Conservation (phyloP, 345 rosid genomes). For the Eutrema yunnanense region DNA sequence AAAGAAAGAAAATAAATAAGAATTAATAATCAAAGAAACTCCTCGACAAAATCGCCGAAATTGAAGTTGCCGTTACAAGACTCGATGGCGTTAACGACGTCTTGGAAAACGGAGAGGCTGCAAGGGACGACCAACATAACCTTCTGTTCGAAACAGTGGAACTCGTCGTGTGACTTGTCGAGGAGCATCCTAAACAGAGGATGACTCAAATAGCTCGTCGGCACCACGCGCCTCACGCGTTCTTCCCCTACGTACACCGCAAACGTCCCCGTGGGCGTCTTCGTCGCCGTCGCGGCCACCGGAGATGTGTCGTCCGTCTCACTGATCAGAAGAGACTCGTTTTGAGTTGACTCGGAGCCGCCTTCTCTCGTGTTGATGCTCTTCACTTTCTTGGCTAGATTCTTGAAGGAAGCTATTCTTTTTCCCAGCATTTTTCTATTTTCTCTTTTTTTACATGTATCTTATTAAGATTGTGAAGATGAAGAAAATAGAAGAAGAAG, state of each 20-base stretch:
- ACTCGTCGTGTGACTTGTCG: constrained; percentile 70
- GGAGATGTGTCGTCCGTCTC: constrained; percentile 25
- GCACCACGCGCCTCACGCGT: constrained; percentile 59
- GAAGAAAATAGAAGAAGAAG: constrained; percentile 10
- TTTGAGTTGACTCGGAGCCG: constrained; percentile 28
- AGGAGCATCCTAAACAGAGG: constrained; percentile 80
- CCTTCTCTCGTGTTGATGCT: constrained; percentile 27
- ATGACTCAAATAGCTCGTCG: constrained; percentile 65
- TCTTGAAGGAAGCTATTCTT: constrained; percentile 70
- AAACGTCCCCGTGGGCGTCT: constrained; percentile 65
- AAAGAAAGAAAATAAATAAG: neutral
- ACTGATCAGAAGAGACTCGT: constrained; percentile 42
- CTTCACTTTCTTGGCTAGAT: constrained; percentile 70
- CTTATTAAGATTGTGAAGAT: neutral
- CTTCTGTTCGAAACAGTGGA: constrained; percentile 48
- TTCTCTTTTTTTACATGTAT: neutral
- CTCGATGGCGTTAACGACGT: constrained; percentile 61
- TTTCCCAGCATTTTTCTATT: constrained; percentile 47
- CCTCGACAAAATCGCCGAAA: constrained; percentile 64
- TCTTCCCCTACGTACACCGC: constrained; percentile 81
- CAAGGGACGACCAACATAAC: constrained; percentile 72
- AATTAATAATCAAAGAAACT: constrained; percentile 40
- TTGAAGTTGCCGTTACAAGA: constrained; percentile 65
- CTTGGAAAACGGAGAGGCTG: constrained; percentile 58
- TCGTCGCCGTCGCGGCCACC: neutral